Evolutionary conservation across 352 stramenopile species (phyloP).

Genomic region (Globisporangium irregulare): DNA sequence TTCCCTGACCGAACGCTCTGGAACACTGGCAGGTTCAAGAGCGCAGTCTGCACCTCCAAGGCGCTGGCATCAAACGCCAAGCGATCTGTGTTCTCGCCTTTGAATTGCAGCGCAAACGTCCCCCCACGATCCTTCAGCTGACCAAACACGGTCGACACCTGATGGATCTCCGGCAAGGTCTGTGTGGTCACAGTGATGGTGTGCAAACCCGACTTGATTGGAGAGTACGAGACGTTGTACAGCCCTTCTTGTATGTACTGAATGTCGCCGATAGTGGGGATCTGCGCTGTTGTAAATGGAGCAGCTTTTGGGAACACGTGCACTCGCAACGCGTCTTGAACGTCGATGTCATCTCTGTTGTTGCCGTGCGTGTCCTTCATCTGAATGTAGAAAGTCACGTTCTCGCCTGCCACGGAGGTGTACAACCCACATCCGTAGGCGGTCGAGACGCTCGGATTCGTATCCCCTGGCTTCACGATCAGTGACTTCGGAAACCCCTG

Average conservation of each 20-base stretch:
- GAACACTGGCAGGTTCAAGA: constrained; percentile 62
- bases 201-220: constrained; percentile 78
- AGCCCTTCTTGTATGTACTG: constrained; percentile 61
- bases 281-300: constrained; percentile 21
- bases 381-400: constrained; percentile 66
- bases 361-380: constrained; percentile 85
- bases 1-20: background rate
- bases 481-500: constrained; percentile 71
- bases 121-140: constrained; percentile 67
- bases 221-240: constrained; percentile 87
- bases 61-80: constrained; percentile 84
- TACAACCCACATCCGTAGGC: constrained; percentile 68
- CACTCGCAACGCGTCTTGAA: constrained; percentile 32
- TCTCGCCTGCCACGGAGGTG: constrained; percentile 42
- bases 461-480: constrained; percentile 39
- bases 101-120: constrained; percentile 77
- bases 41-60: constrained; percentile 53
- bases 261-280: constrained; percentile 38
- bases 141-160: constrained; percentile 78
- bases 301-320: constrained; percentile 46
- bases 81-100: constrained; percentile 48
- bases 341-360: constrained; percentile 49
- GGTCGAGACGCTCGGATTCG: constrained; percentile 72
- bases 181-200: constrained; percentile 85
- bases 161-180: constrained; percentile 75